Conservation (phyloP, 1,139 yeast species). For the Zygosaccharomyces sapae region DNA sequence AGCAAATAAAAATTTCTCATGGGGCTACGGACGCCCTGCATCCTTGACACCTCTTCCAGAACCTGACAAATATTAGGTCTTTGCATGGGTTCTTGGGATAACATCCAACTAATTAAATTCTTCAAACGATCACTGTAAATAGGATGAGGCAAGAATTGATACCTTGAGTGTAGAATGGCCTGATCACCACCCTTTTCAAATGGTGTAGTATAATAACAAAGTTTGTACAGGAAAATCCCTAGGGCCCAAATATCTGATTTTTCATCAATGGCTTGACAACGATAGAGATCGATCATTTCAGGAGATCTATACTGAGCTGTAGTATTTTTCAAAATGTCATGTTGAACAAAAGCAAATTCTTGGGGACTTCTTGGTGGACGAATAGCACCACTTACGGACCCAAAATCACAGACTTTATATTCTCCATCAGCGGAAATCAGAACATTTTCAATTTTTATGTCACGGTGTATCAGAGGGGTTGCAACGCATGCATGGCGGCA, state of each 20-base stretch:
- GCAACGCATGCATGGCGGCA: conserved; percentile 64
- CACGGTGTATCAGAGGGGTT: conserved; percentile 62
- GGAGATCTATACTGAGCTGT: conserved; percentile 82
- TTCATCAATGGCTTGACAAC: conserved; percentile 66
- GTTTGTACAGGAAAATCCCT: conserved; percentile 70
- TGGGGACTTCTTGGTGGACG: conserved; percentile 63
- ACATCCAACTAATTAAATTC: conserved; percentile 55
- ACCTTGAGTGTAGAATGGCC: conserved; percentile 65
- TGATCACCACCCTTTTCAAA: conserved; percentile 70
- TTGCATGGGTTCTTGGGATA: conserved; percentile 63
- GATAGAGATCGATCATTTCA: conserved; percentile 71
- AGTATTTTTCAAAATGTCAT: conserved; percentile 69
- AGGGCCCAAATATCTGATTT: conserved; percentile 82
- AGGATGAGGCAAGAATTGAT: conserved; percentile 52
- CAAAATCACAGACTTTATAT: conserved; percentile 77
- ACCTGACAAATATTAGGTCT: conserved; percentile 71
- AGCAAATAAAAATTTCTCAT: conserved; percentile 36
- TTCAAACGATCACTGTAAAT: conserved; percentile 49
- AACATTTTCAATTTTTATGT: conserved; percentile 75
- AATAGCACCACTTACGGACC: conserved; percentile 62
- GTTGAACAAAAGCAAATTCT: conserved; percentile 55
- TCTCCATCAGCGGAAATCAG: conserved; percentile 52
- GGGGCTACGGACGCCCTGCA: conserved; percentile 54
- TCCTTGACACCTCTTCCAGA: conserved; percentile 58
- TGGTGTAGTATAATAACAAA: conserved; percentile 78